These are phyloP conservation scores for Chenopodium album DNA, from an alignment of 148 eudicot species.

Conservation along the genomic window DNA sequence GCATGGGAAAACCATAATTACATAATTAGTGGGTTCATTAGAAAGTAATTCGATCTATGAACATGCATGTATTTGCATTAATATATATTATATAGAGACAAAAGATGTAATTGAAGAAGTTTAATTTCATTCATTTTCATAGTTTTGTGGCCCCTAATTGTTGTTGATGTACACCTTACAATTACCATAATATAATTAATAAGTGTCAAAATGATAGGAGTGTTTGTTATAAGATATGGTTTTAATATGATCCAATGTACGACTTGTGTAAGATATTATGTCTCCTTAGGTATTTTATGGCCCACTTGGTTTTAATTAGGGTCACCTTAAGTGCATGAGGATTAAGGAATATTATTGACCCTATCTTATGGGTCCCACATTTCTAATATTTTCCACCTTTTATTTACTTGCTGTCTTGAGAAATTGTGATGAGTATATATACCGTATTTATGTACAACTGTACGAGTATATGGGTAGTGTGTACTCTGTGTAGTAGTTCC, in stretches of 20 bases:
- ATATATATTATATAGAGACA: too few relatives aligned
- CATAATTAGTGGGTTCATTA: neutral
- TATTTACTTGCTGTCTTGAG: too few relatives aligned
- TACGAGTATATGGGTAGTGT: too few relatives aligned
- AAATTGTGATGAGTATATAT: too few relatives aligned
- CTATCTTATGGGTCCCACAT: neutral
- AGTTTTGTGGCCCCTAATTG: neutral
- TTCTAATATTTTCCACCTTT: neutral
- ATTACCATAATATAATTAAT: neutral
- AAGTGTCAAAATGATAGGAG: neutral
- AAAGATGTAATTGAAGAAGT: neutral
- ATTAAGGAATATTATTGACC: slow-evolving; percentile 5
- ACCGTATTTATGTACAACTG: too few relatives aligned
- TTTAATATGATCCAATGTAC: neutral
- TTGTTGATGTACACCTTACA: neutral
- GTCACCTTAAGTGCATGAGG: neutral
- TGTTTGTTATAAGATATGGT: neutral
- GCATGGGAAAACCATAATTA: neutral
- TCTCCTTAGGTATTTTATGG: neutral
- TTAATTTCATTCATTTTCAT: neutral
- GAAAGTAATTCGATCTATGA: neutral
- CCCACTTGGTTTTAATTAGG: neutral
- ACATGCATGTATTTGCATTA: neutral
- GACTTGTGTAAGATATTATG: neutral
- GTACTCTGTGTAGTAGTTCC: too few relatives aligned